These are phyloP conservation scores for Pseudocercospora musae DNA, from an alignment of 2,329 filamentous ascomycete genomes.

Conservation along the genomic window DNA sequence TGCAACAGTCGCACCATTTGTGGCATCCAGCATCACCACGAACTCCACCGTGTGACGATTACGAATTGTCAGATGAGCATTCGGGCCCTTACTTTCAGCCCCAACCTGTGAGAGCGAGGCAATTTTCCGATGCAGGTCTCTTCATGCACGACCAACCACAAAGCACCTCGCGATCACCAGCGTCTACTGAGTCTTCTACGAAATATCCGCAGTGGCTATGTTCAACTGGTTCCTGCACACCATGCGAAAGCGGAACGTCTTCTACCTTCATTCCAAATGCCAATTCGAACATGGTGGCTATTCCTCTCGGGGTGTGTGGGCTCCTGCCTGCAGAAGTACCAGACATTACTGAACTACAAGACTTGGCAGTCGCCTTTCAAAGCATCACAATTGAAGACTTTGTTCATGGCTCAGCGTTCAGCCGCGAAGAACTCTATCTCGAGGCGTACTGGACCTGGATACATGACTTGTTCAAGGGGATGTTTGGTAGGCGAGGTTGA, in stretches of 20 bases:
- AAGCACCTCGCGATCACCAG: slow-evolving; percentile 16
- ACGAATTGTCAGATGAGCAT: slow-evolving; percentile 20
- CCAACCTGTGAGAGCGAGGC: slow-evolving; percentile 8
- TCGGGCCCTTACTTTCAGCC: slow-evolving; percentile 23
- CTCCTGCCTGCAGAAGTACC: slow-evolving; percentile 13
- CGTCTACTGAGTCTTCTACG: slow-evolving; percentile 20
- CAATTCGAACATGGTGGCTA: background rate
- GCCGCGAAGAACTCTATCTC: slow-evolving; percentile 38
- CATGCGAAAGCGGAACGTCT: background rate
- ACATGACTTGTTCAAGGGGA: slow-evolving; percentile 44
- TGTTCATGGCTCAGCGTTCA: background rate
- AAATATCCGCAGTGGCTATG: slow-evolving; percentile 13
- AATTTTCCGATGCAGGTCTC: slow-evolving; percentile 10
- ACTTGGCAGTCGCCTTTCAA: background rate
- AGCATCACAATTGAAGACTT: slow-evolving; percentile 2
- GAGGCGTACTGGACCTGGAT: slow-evolving; percentile 46
- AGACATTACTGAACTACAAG: slow-evolving; percentile 21
- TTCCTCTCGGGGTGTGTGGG: background rate
- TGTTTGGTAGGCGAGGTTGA: slow-evolving; percentile 46
- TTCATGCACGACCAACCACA: slow-evolving; percentile 4
- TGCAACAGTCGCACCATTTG: slow-evolving; percentile 2
- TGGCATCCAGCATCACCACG: slow-evolving; percentile 18
- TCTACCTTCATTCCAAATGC: background rate
- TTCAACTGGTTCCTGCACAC: background rate
- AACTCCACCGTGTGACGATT: slow-evolving; percentile 21